Evolutionary conservation across 768 basidiomycete species (phyloP).

Genomic region (Pleurotus sapidus): DNA sequence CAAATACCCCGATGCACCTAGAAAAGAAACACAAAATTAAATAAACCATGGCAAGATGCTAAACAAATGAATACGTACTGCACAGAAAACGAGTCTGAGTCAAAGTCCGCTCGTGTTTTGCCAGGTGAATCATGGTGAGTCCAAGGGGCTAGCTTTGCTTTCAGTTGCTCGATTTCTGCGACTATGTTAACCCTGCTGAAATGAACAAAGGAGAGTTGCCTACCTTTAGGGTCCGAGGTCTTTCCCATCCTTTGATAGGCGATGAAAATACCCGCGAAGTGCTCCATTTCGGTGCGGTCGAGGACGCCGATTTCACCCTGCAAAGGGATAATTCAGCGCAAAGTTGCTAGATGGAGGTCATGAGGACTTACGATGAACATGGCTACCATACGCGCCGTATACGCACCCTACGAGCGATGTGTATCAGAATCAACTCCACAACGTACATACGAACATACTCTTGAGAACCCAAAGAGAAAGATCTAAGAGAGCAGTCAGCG

Average conservation of each 20-base stretch:
- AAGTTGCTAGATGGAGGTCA: background rate
- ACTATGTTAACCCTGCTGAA: conserved; percentile 13
- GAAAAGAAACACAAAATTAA: background rate
- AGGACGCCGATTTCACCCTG: conserved; percentile 74
- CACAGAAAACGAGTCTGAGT: conserved; percentile 50
- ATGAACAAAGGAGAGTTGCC: background rate
- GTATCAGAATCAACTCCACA: background rate
- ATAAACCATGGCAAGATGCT: background rate
- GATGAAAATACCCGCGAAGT: conserved; percentile 63
- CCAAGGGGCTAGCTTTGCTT: conserved; percentile 51
- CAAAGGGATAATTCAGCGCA: background rate
- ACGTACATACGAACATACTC: conserved; percentile 34
- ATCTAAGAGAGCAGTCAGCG: conserved; percentile 40
- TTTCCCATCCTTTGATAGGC: conserved; percentile 63
- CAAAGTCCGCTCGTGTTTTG: conserved; percentile 45
- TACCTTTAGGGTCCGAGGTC: conserved; percentile 42
- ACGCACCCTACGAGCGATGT: conserved; percentile 53
- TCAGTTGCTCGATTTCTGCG: conserved; percentile 35
- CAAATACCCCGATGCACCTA: conserved; percentile 73
- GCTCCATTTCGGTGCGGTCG: conserved; percentile 68
- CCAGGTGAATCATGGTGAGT: conserved; percentile 49
- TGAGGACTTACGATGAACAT: conserved; percentile 55
- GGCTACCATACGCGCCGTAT: conserved; percentile 73
- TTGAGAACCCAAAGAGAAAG: conserved; percentile 75
- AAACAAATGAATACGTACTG: conserved; percentile 40